These are phyloP conservation scores for Endotrypanum monterogeii DNA, from an alignment of 208 protist genomes.

Conservation along the genomic window DNA sequence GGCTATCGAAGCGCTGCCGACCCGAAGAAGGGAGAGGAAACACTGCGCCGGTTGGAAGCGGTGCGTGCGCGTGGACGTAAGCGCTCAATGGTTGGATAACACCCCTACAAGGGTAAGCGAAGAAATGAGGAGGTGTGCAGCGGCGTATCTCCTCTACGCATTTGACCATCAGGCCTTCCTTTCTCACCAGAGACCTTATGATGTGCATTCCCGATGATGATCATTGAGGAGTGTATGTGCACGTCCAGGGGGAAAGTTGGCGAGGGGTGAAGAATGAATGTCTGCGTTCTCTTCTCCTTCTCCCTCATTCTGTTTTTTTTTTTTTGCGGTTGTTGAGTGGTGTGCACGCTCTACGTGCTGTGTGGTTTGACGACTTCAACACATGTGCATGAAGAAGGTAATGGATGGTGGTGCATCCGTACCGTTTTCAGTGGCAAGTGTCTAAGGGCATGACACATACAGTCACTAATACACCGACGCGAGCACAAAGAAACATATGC, in stretches of 20 bases:
- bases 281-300: not conserved
- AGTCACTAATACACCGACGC: not conserved
- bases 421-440: not conserved
- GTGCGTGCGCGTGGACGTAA: conserved; percentile 89
- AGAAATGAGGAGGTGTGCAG: not conserved
- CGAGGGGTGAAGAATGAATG: too few relatives aligned
- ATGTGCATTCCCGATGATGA: too few relatives aligned
- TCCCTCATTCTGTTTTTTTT: not conserved
- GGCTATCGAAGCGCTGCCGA: conserved; percentile 62
- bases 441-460: not conserved
- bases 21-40: conserved; percentile 49
- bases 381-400: not conserved
- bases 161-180: not conserved
- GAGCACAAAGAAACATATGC: not conserved
- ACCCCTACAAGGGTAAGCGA: not conserved
- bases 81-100: conserved; percentile 88
- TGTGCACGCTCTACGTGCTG: not conserved
- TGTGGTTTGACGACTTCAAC: not conserved
- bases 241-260: too few relatives aligned
- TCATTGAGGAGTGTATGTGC: too few relatives aligned
- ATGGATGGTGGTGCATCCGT: not conserved
- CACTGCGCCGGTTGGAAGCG: conserved; percentile 64
- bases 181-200: too few relatives aligned
- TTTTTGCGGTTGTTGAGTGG: too few relatives aligned
- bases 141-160: not conserved